Evolutionary conservation across 1,284 basidiomycete species (phyloP).

Genomic region (Ustilago lituana): DNA sequence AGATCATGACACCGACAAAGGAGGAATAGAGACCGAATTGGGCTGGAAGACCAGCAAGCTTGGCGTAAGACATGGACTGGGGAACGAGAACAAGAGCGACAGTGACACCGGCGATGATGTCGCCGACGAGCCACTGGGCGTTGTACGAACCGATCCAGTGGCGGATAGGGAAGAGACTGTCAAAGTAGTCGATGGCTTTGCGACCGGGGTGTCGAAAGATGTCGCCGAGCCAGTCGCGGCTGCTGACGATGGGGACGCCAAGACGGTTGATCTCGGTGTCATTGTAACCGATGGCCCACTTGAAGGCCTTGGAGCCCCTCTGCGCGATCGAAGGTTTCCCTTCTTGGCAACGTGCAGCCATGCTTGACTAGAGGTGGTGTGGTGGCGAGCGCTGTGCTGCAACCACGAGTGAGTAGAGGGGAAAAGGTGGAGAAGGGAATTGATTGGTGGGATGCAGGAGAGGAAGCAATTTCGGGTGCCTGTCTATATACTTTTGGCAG

Average conservation of each 20-base stretch:
- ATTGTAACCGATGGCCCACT: constrained; percentile 57
- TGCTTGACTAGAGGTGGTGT: constrained; percentile 8
- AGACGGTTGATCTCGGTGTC: constrained; percentile 62
- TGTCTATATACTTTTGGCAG: constrained; percentile 21
- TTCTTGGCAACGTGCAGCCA: constrained; percentile 23
- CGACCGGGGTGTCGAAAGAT: constrained; percentile 43
- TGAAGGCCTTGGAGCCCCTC: constrained; percentile 30
- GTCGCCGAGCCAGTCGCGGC: constrained; percentile 55
- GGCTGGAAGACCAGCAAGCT: constrained; percentile 84
- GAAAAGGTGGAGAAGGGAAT: background rate
- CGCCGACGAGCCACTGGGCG: constrained; percentile 65
- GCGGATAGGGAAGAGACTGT: constrained; percentile 65
- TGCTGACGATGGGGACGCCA: constrained; percentile 64
- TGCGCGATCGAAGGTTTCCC: constrained; percentile 22
- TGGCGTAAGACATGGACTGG: constrained; percentile 71
- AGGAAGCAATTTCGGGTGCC: constrained; percentile 8
- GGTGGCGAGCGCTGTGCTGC: constrained; percentile 2
- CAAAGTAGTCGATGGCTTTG: constrained; percentile 55
- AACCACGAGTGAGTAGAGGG: background rate
- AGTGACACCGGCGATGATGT: constrained; percentile 68
- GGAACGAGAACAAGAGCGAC: constrained; percentile 67
- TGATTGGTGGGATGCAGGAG: background rate
- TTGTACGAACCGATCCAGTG: constrained; percentile 68
- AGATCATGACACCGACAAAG: constrained; percentile 85
- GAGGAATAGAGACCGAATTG: constrained; percentile 96